These are phyloP conservation scores for Dactylonectria estremocensis DNA, from an alignment of 2,329 filamentous ascomycete genomes.

Conservation along the genomic window DNA sequence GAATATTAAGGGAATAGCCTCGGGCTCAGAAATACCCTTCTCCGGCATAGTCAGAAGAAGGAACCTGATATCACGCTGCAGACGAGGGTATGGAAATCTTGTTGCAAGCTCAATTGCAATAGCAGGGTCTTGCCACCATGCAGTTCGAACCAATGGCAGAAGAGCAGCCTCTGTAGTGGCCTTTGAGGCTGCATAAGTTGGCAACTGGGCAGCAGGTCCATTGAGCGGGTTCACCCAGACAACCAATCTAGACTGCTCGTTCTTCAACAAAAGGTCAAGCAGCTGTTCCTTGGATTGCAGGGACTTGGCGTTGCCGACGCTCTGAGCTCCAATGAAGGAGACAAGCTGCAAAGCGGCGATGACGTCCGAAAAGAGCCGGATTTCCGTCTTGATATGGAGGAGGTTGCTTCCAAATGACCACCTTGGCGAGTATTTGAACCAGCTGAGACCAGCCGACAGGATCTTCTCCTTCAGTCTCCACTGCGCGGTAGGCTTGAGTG, in stretches of 20 bases:
- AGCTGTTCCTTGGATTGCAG: constrained; percentile 86
- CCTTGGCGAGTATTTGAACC: constrained; percentile 87
- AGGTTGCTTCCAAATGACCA: constrained; percentile 98
- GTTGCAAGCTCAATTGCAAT: constrained; percentile 89
- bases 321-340: constrained; percentile 69
- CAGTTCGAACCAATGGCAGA: constrained; percentile 79
- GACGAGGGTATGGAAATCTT: constrained; percentile 82
- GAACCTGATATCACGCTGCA: constrained; percentile 84
- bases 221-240: constrained; percentile 93
- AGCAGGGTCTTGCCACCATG: constrained; percentile 88
- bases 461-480: constrained; percentile 93
- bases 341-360: constrained; percentile 76
- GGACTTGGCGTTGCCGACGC: constrained; percentile 71
- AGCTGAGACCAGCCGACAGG: constrained; percentile 86
- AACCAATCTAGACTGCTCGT: constrained; percentile 84
- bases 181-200: constrained; percentile 60
- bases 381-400: constrained; percentile 93
- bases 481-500: constrained; percentile 73
- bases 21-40: constrained; percentile 84
- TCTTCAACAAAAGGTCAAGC: constrained; percentile 84
- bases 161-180: constrained; percentile 62
- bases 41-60: constrained; percentile 87
- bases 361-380: constrained; percentile 85
- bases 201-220: constrained; percentile 61
- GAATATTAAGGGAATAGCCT: constrained; percentile 86